These are phyloP conservation scores for Pichia ethanolica DNA, from an alignment of 805 yeast species.

Conservation along the genomic window DNA sequence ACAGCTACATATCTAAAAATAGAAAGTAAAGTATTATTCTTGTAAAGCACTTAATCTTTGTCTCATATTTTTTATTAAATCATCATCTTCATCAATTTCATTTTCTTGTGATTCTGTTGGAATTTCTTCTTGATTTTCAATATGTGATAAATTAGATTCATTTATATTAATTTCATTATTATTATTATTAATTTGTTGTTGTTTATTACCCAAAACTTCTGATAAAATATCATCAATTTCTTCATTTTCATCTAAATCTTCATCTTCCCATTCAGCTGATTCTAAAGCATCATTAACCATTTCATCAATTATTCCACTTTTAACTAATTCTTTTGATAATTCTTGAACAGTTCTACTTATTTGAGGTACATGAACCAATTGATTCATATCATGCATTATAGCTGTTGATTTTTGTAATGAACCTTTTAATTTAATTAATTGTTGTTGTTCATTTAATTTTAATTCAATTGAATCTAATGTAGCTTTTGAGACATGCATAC, in stretches of 20 bases:
- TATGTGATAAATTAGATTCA: neutral
- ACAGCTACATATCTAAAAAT: neutral
- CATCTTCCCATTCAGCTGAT: constrained; percentile 54
- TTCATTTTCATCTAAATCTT: constrained; percentile 54
- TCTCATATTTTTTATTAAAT: constrained; percentile 77
- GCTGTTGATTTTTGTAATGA: constrained; percentile 71
- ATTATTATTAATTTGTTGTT: constrained; percentile 25
- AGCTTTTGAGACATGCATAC: constrained; percentile 75
- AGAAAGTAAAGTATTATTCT: constrained; percentile 24
- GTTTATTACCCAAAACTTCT: constrained; percentile 33
- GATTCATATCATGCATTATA: constrained; percentile 84
- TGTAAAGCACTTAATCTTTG: constrained; percentile 83
- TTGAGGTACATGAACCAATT: constrained; percentile 70
- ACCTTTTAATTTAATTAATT: constrained; percentile 72
- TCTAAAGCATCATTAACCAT: constrained; percentile 93
- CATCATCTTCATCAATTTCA: constrained; percentile 60
- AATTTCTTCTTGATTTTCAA: constrained; percentile 3
- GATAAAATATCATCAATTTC: constrained; percentile 52
- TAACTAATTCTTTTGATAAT: constrained; percentile 77
- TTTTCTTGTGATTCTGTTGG: constrained; percentile 8
- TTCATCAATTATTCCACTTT: constrained; percentile 81
- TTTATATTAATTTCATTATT: neutral
- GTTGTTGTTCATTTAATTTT: constrained; percentile 90
- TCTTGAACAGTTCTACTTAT: constrained; percentile 77
- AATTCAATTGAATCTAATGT: constrained; percentile 77